Conservation (phyloP, 768 basidiomycete genomes). For the Lactarius deliciosus region DNA sequence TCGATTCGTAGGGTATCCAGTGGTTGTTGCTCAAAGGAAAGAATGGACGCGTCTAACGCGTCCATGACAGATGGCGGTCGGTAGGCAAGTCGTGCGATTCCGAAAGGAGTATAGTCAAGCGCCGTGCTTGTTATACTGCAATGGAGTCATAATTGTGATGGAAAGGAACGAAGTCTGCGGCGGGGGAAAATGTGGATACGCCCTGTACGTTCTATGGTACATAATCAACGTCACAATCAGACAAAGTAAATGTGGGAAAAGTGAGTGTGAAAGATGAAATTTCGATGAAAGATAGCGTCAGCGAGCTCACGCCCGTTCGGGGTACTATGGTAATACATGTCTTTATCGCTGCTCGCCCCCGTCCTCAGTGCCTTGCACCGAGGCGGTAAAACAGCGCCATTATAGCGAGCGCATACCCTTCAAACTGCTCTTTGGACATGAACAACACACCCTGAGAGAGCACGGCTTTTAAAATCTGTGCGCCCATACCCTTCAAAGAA, state of each 20-base stretch:
- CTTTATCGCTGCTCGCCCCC: neutral
- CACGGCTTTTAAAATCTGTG: slow-evolving; percentile 95
- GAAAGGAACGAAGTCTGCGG: neutral
- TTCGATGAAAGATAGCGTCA: too few species aligned
- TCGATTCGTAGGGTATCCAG: slow-evolving; percentile 18
- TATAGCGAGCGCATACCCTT: slow-evolving; percentile 77
- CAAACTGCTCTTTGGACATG: slow-evolving; percentile 97
- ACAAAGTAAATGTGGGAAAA: too few species aligned
- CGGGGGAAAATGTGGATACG: neutral
- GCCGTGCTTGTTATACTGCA: neutral
- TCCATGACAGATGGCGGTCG: slow-evolving; percentile 24
- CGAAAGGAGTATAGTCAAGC: neutral
- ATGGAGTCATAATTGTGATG: neutral
- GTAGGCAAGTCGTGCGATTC: slow-evolving; percentile 2
- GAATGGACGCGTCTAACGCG: slow-evolving; percentile 12
- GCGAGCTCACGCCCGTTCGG: too few species aligned
- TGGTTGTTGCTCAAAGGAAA: slow-evolving; percentile 17
- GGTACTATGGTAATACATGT: neutral
- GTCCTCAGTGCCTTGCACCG: slow-evolving; percentile 1
- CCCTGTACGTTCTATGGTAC: neutral
- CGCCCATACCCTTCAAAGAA: slow-evolving; percentile 78
- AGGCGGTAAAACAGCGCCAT: slow-evolving; percentile 47
- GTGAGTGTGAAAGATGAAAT: too few species aligned
- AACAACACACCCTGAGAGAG: slow-evolving; percentile 93
- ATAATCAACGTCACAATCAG: neutral